Percentiles rank a stretch among this genome's conserved stretches.
These are phyloP conservation scores for Leucogyrophana mollusca DNA, from an alignment of 768 basidiomycete genomes.

Conservation along the genomic window DNA sequence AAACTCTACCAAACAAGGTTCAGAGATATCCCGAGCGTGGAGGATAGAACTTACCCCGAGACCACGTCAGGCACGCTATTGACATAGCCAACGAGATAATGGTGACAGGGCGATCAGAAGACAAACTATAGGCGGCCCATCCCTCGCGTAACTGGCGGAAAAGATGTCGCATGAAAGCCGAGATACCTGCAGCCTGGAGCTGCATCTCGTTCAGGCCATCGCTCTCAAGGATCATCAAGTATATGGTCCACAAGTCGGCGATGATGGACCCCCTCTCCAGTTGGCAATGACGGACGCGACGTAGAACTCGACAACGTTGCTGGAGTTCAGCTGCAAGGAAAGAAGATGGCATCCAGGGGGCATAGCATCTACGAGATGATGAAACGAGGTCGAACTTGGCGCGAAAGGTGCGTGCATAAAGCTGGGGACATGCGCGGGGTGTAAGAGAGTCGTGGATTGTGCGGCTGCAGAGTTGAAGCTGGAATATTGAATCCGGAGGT, in stretches of 20 bases:
- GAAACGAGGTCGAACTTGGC: constrained; percentile 45
- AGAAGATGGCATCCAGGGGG: constrained; percentile 30
- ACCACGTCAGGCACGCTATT: constrained; percentile 33
- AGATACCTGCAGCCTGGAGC: constrained; percentile 39
- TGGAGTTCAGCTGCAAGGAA: constrained; percentile 49
- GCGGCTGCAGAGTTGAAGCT: constrained; percentile 46
- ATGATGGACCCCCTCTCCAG: constrained; percentile 28
- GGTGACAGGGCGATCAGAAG: constrained; percentile 3
- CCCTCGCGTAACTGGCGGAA: constrained; percentile 13
- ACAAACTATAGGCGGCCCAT: background rate
- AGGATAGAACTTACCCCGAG: constrained; percentile 32
- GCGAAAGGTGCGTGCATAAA: constrained; percentile 56
- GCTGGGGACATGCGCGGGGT: constrained; percentile 43
- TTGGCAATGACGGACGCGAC: constrained; percentile 38
- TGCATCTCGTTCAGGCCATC: constrained; percentile 46
- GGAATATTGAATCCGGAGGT: constrained; percentile 40
- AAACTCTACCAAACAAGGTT: constrained; percentile 30
- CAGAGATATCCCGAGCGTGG: constrained; percentile 20
- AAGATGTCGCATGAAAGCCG: constrained; percentile 24
- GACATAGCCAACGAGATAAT: constrained; percentile 27
- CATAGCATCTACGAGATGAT: constrained; percentile 25
- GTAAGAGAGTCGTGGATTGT: constrained; percentile 43
- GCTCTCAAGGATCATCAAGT: constrained; percentile 63
- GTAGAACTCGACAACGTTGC: constrained; percentile 45
- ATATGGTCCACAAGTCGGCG: constrained; percentile 55